phyloP scores from a whole-genome alignment of 345 rosid genomes.

The Aethionema arabicum region DNA sequence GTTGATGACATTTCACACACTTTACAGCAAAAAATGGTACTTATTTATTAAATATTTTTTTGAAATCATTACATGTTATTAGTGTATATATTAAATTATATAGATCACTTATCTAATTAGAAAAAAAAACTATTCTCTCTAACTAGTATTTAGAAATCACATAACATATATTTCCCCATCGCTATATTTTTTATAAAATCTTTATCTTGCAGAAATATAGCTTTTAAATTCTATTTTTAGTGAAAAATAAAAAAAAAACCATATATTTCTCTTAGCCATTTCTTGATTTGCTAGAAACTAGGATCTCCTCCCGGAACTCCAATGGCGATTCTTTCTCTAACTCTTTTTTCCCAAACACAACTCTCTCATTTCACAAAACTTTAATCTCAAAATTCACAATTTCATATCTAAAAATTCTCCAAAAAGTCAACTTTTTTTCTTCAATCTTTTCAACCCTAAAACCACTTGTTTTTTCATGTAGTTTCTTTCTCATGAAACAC shows the following conservation, averaged over 20 bases:
- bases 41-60: too few relatives aligned
- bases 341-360: conserved; percentile 25
- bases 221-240: conserved; percentile 33
- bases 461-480: conserved; percentile 6
- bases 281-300: conserved; percentile 40
- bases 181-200: background rate
- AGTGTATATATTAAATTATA: too few relatives aligned
- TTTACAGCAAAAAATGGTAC: too few relatives aligned
- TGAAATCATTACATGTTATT: too few relatives aligned
- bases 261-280: conserved; percentile 46
- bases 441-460: background rate
- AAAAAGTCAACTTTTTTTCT: conserved; percentile 19
- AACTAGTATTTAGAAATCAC: too few relatives aligned
- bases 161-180: background rate
- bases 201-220: conserved; percentile 29
- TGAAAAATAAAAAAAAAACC: conserved; percentile 18
- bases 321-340: conserved; percentile 30
- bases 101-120: too few relatives aligned
- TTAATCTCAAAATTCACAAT: conserved; percentile 25
- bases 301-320: conserved; percentile 44
- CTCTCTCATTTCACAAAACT: conserved; percentile 16
- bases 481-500: conserved; percentile 8
- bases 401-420: conserved; percentile 16
- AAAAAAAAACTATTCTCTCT: too few relatives aligned
- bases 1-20: too few relatives aligned